Evolutionary conservation across 805 yeast species (phyloP).

Genomic region (Ogataea trehalophila): DNA sequence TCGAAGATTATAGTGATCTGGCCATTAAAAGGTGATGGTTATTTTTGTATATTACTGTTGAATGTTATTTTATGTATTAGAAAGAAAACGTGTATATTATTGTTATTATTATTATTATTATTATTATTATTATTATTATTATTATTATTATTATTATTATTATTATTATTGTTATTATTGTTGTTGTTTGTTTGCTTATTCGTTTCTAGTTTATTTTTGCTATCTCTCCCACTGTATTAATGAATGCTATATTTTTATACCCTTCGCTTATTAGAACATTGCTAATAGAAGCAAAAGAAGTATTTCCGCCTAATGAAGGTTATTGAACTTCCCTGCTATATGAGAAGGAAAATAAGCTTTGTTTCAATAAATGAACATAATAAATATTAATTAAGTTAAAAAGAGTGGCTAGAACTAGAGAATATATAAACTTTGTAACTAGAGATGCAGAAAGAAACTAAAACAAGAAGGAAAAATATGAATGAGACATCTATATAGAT

Average conservation of each 20-base stretch:
- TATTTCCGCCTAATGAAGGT: too few species aligned
- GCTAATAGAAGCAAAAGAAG: too few species aligned
- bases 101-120: background rate
- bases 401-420: background rate
- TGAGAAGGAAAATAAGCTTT: too few species aligned
- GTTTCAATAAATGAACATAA: too few species aligned
- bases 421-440: background rate
- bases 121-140: background rate
- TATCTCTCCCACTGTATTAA: too few species aligned
- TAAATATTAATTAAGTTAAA: too few species aligned
- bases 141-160: background rate
- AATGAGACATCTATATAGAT: background rate
- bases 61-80: too few species aligned
- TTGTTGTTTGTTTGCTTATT: too few species aligned
- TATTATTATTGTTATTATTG: background rate
- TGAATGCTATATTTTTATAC: too few species aligned
- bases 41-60: background rate
- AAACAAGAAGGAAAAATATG: background rate
- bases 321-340: too few species aligned
- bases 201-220: too few species aligned
- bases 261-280: too few species aligned
- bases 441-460: background rate
- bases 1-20: constrained; percentile 33
- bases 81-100: background rate
- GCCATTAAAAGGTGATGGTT: constrained; percentile 21